Base-by-base conservation (phyloP, 1,139 yeast genomes). In the Yamadazyma dendronema region DNA sequence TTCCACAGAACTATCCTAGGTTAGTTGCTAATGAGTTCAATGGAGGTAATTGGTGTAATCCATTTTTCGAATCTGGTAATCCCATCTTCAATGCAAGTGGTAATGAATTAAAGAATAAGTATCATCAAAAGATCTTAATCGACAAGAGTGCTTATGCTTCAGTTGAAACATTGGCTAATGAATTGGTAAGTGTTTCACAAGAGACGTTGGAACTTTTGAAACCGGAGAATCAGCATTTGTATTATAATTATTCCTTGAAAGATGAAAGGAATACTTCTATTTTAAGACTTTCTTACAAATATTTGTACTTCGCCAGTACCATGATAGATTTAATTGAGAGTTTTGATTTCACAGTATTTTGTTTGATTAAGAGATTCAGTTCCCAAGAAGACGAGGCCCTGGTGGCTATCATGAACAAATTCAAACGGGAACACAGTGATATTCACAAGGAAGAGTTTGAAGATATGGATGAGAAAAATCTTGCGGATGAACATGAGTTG, bases 31-130 rank as follows among this genome's bases (percentile, higher is more conserved):
- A 79, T 33, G 81, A 76, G 40, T 83, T 79, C 53, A 80, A 79
- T 49, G 90, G 88, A 8, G 89, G 88, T 7, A 80, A 81, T 47
- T 83, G 87, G 82, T 73, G 79, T 35, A 83, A 81, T 49, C 85
- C 85, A 22, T 80, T 81, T 48, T 78, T 77, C 46, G 61, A 69
- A 5, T 63, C 72, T 9, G 53, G 49, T 16, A 69, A 68, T 35
- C 54, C 65, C 1, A 60, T 64, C 16, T 57, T 72, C 34, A 71
- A 70, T 47, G 66, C 66, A 6, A 65, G 75, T 49, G 76, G 76
- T 2, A 72, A 71, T 43, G 74, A 69, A 28, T 56, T 70, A 38
- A 71, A 71, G 39, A 68, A 65, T 40, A 56, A 62, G 35, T 61
- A 61, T 36, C 76, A 66, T 43, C 65, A 71, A 29, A 77, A 77